Evolutionary conservation across 2,329 filamentous ascomycete species (phyloP).

Genomic region (Aspergillus sp.): DNA sequence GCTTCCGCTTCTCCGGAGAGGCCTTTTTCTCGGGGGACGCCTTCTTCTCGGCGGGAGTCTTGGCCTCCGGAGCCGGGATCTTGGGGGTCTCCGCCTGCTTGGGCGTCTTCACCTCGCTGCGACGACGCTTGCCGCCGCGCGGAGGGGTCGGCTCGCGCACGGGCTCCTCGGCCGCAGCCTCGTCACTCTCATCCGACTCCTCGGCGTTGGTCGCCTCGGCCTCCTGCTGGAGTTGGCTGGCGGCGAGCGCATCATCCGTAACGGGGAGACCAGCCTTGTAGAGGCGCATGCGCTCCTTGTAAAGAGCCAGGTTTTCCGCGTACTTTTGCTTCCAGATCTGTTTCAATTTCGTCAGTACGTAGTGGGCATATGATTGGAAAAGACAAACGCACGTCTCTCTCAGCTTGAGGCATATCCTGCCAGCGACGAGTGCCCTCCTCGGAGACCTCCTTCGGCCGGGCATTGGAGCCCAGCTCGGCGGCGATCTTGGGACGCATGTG

Average conservation of each 20-base stretch:
- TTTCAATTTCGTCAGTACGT: conserved; percentile 4
- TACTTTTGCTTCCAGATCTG: conserved; percentile 60
- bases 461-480: conserved; percentile 69
- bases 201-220: conserved; percentile 35
- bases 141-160: conserved; percentile 43
- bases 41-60: conserved; percentile 17
- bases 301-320: conserved; percentile 55
- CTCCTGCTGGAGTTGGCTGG: conserved; percentile 42
- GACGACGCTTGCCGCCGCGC: conserved; percentile 44
- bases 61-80: not conserved
- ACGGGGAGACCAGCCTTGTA: conserved; percentile 55
- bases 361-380: not conserved
- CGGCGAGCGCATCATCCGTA: conserved; percentile 43
- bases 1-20: conserved; percentile 34
- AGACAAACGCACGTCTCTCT: conserved; percentile 62
- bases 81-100: conserved; percentile 29
- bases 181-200: conserved; percentile 22
- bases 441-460: conserved; percentile 82
- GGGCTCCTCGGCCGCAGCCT: conserved; percentile 11
- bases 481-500: conserved; percentile 81
- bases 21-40: conserved; percentile 32
- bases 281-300: conserved; percentile 54
- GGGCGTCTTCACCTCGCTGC: conserved; percentile 36
- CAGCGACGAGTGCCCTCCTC: conserved; percentile 84
- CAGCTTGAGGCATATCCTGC: conserved; percentile 70